These are phyloP conservation scores for Colletotrichum limetticola DNA, from an alignment of 2,329 filamentous ascomycete genomes.

Conservation along the genomic window DNA sequence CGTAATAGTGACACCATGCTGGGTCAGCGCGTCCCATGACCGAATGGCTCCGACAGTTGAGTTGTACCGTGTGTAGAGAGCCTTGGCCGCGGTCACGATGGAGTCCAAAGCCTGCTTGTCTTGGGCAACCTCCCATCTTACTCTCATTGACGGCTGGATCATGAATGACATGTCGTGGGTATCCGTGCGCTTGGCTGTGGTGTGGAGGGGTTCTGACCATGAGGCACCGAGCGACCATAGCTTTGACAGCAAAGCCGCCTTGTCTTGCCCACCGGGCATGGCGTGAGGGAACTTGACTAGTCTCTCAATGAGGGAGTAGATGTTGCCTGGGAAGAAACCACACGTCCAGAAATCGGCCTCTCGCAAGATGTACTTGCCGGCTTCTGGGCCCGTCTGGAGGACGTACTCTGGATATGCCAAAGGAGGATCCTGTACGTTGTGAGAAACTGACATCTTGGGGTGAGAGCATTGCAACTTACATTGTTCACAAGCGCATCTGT, in stretches of 20 bases:
- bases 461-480: constrained; percentile 4
- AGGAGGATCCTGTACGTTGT: constrained; percentile 30
- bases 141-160: constrained; percentile 59
- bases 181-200: constrained; percentile 52
- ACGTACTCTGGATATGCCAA: constrained; percentile 37
- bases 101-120: constrained; percentile 50
- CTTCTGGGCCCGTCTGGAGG: constrained; percentile 33
- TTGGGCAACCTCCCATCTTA: constrained; percentile 57
- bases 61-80: constrained; percentile 55
- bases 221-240: constrained; percentile 40
- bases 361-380: constrained; percentile 33
- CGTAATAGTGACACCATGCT: constrained; percentile 44
- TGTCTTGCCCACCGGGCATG: constrained; percentile 18
- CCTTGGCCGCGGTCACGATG: constrained; percentile 55
- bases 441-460: neutral
- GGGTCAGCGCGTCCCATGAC: constrained; percentile 55
- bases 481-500: constrained; percentile 26
- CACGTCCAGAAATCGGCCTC: constrained; percentile 46
- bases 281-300: constrained; percentile 44
- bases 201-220: constrained; percentile 50
- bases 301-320: constrained; percentile 48
- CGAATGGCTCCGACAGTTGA: constrained; percentile 56
- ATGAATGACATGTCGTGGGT: constrained; percentile 67
- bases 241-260: constrained; percentile 35
- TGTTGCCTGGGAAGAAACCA: constrained; percentile 51